Conservation (phyloP, 2,329 filamentous ascomycete genomes). For the Cercospora citrullina region DNA sequence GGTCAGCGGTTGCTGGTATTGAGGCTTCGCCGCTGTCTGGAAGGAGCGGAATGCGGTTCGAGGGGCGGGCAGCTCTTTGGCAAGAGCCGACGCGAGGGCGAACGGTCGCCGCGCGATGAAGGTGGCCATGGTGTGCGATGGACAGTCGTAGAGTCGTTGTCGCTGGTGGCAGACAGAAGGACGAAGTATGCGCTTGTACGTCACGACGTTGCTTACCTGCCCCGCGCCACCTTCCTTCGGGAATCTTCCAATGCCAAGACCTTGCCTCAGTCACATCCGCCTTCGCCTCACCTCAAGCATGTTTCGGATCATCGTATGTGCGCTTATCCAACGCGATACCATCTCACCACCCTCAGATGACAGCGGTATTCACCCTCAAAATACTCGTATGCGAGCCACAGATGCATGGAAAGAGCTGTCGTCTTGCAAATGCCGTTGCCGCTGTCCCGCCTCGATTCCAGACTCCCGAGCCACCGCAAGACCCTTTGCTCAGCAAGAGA, state of each 20-base stretch:
- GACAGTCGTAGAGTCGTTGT: background rate
- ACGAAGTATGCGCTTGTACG: slow-evolving; percentile 4
- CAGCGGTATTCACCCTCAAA: background rate
- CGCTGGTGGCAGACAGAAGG: background rate
- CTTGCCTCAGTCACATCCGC: background rate
- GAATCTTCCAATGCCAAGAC: background rate
- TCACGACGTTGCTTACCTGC: slow-evolving; percentile 4
- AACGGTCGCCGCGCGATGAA: slow-evolving; percentile 66
- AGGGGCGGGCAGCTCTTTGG: slow-evolving; percentile 52
- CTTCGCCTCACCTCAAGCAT: background rate
- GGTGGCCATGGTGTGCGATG: slow-evolving; percentile 34
- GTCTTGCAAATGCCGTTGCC: background rate
- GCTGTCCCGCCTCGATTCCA: background rate
- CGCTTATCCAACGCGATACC: background rate
- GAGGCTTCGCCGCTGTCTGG: slow-evolving; percentile 50
- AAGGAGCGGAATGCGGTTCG: slow-evolving; percentile 49
- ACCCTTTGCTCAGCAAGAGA: background rate
- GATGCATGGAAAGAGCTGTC: background rate
- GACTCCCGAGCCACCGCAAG: background rate
- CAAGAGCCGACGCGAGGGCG: slow-evolving; percentile 58
- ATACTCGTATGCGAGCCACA: background rate
- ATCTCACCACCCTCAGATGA: background rate
- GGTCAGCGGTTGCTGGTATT: slow-evolving; percentile 53
- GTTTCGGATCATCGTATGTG: background rate
- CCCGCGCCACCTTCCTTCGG: slow-evolving; percentile 7